Base-by-base conservation (phyloP, 202 grass and related monocot genomes). In the Carex arenaria region DNA sequence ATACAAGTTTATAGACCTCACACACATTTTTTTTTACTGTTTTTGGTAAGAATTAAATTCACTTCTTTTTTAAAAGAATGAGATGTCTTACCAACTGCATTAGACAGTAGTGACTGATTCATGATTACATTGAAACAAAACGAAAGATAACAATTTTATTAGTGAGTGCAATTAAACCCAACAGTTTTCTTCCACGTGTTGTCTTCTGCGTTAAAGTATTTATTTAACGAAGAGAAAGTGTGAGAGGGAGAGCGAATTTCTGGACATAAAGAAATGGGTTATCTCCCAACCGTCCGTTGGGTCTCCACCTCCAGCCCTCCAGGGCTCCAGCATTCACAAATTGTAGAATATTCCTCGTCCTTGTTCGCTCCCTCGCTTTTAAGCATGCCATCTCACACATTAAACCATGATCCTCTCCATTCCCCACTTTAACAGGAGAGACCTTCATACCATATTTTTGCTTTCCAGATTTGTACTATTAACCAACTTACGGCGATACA, bases 331-430 rank as follows among this genome's bases (percentile, higher is more conserved):
- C 26, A 26, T 72, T 72, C 43, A 12, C 22, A 7, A 53, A 17
- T 14, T 9, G 22, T 8, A 17, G 70, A 73, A 73, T 73, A 73
- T 73, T 73, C 70, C 69, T 72, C 4, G 10, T 22, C 17, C 56
- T 19, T 19, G 56, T 18, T 15, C 4, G 54, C 54, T 57, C 54
- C 4, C 38, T 40, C 38, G 38, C 38, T 40, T 40, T 40, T 40
- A 40, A 40, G 5, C 38, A 40, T 5, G 4, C 38, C 38, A 40
- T 40, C 42, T 43, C 42, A 43, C 42, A 40, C 36, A 10, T 11
- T 52, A 67, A 53, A 12, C 70, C 15, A 45, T 73, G 42, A 67
- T 73, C 22, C 70, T 28, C 70, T 73, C 70, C 70, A 49, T 72
- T 72, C 43, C 12, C 3, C 12, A 14, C 10, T 14, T 7, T 6